Percentiles rank a stretch among this genome's conserved stretches.
phyloP scores from a whole-genome alignment of 2,329 filamentous ascomycete genomes.

The Sclerotinia glacialis region DNA sequence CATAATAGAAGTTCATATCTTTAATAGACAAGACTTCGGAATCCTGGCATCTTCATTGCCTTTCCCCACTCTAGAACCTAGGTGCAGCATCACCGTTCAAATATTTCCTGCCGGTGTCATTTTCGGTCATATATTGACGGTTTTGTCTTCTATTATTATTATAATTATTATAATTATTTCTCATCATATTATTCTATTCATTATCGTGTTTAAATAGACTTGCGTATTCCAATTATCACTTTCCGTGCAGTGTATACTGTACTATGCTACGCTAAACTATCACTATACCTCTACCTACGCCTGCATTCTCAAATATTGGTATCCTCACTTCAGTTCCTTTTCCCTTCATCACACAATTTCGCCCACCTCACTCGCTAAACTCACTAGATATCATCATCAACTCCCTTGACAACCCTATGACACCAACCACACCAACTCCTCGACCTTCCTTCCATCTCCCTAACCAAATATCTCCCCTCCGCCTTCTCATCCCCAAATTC shows the following conservation, averaged over 20 bases:
- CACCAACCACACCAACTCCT: constrained; percentile 96
- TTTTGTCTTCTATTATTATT: too few relatives aligned
- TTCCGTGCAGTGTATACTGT: background rate
- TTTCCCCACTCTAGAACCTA: too few relatives aligned
- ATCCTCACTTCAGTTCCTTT: background rate
- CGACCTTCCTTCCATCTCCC: constrained; percentile 65
- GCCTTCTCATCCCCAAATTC: constrained; percentile 79
- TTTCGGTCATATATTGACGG: too few relatives aligned
- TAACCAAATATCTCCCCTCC: constrained; percentile 61
- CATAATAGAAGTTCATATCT: too few relatives aligned
- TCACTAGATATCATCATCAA: constrained; percentile 42
- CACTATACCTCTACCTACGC: background rate
- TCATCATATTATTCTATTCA: background rate
- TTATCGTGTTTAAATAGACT: background rate
- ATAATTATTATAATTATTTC: too few relatives aligned
- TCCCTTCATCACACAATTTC: too few relatives aligned
- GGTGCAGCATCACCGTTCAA: too few relatives aligned
- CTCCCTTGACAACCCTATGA: constrained; percentile 66
- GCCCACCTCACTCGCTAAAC: too few relatives aligned
- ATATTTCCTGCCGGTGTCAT: too few relatives aligned
- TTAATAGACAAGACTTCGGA: too few relatives aligned
- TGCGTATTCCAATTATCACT: background rate
- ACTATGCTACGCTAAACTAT: too few relatives aligned
- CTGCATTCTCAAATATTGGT: background rate
- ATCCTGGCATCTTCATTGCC: too few relatives aligned